A percentile compares a stretch with the other conserved stretches of the same genome.
Evolutionary conservation across 345 rosid genomes (phyloP).

Genomic region (Anastatica hierochuntica): DNA sequence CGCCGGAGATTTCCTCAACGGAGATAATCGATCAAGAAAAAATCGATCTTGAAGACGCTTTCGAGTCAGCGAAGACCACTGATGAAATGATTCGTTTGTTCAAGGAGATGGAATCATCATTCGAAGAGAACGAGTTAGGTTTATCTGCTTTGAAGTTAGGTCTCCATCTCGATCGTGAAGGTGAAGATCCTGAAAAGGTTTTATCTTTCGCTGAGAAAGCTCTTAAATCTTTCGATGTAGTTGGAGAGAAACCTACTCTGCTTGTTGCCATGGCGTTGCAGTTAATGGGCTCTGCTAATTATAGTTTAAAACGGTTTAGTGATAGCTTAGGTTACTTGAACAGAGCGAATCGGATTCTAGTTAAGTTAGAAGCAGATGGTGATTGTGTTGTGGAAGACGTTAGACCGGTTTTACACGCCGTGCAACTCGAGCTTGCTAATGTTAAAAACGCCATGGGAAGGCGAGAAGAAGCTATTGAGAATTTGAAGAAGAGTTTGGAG

Average conservation of each 20-base stretch:
- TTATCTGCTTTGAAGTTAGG: constrained; percentile 72
- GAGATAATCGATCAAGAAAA: constrained; percentile 49
- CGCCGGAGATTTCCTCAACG: constrained; percentile 37
- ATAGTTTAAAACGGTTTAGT: constrained; percentile 55
- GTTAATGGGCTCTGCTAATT: constrained; percentile 66
- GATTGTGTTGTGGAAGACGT: constrained; percentile 37
- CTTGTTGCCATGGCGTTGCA: constrained; percentile 71
- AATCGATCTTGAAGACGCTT: constrained; percentile 66
- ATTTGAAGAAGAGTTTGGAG: constrained; percentile 65
- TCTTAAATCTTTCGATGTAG: constrained; percentile 43
- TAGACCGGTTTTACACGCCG: constrained; percentile 61
- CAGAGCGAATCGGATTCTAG: constrained; percentile 60
- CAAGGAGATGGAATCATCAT: constrained; percentile 60
- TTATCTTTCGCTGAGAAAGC: constrained; percentile 61
- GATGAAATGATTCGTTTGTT: constrained; percentile 68
- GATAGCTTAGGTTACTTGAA: constrained; percentile 74
- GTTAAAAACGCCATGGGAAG: constrained; percentile 89
- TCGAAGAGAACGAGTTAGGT: constrained; percentile 65
- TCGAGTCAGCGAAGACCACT: constrained; percentile 70
- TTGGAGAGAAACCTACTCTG: constrained; percentile 38
- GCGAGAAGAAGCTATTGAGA: constrained; percentile 78
- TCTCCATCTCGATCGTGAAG: constrained; percentile 79
- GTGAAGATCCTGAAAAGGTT: constrained; percentile 63
- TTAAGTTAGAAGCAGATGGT: constrained; percentile 47
- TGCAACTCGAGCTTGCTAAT: constrained; percentile 69